Percentiles rank a stretch among this genome's conserved stretches.
phyloP scores from a whole-genome alignment of 2,329 filamentous ascomycete genomes.

The Clonostachys sp. region DNA sequence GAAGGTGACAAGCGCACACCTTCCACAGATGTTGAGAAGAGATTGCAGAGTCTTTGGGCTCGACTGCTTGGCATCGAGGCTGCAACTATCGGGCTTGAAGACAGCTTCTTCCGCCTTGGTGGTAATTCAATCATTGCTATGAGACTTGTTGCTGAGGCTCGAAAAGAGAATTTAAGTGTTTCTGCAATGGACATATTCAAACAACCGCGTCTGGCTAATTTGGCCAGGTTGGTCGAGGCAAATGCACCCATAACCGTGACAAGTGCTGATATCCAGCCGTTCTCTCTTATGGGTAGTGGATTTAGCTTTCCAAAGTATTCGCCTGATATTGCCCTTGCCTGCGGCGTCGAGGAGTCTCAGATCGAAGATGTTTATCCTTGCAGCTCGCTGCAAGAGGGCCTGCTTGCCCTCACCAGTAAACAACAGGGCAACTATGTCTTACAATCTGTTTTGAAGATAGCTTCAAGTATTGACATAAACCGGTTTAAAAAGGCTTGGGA shows the following conservation, averaged over 20 bases:
- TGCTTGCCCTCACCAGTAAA: constrained; percentile 37
- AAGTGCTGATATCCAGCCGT: not conserved
- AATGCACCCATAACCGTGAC: not conserved
- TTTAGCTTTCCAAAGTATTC: not conserved
- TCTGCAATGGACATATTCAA: constrained; percentile 13
- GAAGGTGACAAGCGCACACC: not conserved
- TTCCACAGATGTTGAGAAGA: constrained; percentile 3
- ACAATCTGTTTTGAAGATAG: not conserved
- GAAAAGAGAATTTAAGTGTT: constrained; percentile 4
- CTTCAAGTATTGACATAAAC: not conserved
- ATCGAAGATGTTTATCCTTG: constrained; percentile 44
- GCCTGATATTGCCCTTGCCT: not conserved
- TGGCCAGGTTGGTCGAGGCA: not conserved
- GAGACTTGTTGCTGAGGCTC: constrained; percentile 4
- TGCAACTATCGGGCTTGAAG: not conserved
- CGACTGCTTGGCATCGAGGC: not conserved
- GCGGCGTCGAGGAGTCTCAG: not conserved
- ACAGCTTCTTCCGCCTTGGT: constrained; percentile 10
- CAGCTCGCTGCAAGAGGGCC: constrained; percentile 41
- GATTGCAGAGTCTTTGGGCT: constrained; percentile 1
- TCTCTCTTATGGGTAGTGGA: not conserved
- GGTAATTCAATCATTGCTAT: constrained; percentile 13
- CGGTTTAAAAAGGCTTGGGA: constrained; percentile 1
- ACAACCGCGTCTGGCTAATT: constrained; percentile 24
- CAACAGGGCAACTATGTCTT: constrained; percentile 5